Conservation (phyloP, 352 stramenopile genomes). For the Blastocystis sp. region DNA sequence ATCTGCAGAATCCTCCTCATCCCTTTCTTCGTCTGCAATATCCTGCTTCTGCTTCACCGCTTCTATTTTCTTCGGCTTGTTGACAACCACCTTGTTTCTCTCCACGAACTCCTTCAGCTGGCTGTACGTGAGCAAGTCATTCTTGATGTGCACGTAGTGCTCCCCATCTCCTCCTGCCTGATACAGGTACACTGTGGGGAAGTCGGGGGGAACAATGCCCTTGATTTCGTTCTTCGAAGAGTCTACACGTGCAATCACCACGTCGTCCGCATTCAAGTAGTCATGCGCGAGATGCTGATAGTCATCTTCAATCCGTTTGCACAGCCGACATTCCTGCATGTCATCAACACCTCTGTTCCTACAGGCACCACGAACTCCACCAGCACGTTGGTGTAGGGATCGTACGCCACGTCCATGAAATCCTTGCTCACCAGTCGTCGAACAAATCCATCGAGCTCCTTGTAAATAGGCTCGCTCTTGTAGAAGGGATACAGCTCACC, state of each 20-base stretch:
- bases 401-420: conserved; percentile 31
- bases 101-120: conserved; percentile 36
- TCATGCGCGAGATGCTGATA: conserved; percentile 15
- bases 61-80: not conserved
- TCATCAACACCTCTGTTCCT: not conserved
- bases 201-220: not conserved
- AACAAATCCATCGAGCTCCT: conserved; percentile 21
- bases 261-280: not conserved
- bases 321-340: conserved; percentile 3
- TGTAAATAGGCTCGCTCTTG: conserved; percentile 21
- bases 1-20: not conserved
- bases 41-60: not conserved
- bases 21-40: not conserved
- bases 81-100: not conserved
- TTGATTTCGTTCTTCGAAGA: conserved; percentile 18
- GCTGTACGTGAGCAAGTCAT: not conserved
- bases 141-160: not conserved
- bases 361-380: conserved; percentile 50
- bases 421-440: conserved; percentile 2
- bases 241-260: conserved; percentile 41
- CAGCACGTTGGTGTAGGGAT: conserved; percentile 22
- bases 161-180: conserved; percentile 8
- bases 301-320: conserved; percentile 1
- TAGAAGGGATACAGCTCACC: conserved; percentile 15
- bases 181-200: conserved; percentile 3